These are phyloP conservation scores for Acaromyces ingoldii DNA, from an alignment of 1,284 basidiomycete species.

Conservation along the genomic window DNA sequence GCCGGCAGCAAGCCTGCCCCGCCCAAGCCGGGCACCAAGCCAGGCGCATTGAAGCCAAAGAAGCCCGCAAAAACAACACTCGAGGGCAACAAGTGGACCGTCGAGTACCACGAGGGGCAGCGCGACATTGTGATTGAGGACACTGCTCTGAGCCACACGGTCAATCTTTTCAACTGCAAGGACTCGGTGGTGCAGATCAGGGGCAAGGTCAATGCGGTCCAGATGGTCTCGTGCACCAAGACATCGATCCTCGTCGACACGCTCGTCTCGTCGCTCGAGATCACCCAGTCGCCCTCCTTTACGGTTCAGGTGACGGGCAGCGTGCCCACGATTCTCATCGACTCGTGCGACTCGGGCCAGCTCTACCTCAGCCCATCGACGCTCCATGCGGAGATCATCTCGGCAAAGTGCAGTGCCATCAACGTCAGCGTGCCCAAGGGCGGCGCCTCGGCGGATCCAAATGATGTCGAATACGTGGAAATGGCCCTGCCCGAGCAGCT, in stretches of 20 bases:
- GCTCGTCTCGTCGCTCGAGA: conserved; percentile 78
- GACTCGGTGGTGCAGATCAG: conserved; percentile 78
- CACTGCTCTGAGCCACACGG: conserved; percentile 73
- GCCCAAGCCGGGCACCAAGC: conserved; percentile 33
- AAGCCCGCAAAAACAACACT: conserved; percentile 86
- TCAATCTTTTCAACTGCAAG: conserved; percentile 90
- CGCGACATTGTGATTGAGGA: conserved; percentile 69
- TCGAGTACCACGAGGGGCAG: conserved; percentile 91
- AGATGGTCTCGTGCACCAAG: conserved; percentile 80
- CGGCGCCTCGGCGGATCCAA: too few relatives aligned
- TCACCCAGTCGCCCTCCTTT: conserved; percentile 89
- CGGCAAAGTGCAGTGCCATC: conserved; percentile 88
- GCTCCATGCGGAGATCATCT: conserved; percentile 78
- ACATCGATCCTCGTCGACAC: conserved; percentile 84
- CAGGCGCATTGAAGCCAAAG: conserved; percentile 56
- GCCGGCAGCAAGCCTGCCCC: conserved; percentile 22
- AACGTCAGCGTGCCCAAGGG: conserved; percentile 85
- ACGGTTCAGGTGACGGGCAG: conserved; percentile 83
- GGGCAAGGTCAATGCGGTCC: conserved; percentile 94
- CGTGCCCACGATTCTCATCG: conserved; percentile 86
- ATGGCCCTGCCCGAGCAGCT: conserved; percentile 93
- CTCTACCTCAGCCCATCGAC: conserved; percentile 85
- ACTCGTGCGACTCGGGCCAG: conserved; percentile 90
- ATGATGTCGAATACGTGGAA: conserved; percentile 87
- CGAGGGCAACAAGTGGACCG: conserved; percentile 88